These are phyloP conservation scores for Chaetomium tenue DNA, from an alignment of 495 filamentous ascomycete genomes.

Conservation along the genomic window DNA sequence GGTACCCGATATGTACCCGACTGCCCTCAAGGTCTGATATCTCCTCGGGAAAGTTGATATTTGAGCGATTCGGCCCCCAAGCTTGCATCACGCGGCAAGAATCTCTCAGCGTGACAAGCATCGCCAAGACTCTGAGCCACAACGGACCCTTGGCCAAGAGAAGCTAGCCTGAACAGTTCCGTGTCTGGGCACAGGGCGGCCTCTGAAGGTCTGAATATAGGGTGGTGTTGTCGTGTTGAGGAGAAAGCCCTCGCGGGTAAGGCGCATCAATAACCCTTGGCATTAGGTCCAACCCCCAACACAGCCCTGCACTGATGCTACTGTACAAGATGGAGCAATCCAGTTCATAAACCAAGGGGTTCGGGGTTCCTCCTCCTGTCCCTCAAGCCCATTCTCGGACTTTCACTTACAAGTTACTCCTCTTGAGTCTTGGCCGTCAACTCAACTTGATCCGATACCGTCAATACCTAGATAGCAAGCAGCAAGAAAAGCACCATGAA, in stretches of 20 bases:
- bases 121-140: neutral
- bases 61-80: too few species aligned
- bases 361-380: too few species aligned
- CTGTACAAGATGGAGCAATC: too few species aligned
- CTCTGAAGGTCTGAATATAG: neutral
- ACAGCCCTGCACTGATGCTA: neutral
- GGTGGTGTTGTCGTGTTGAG: neutral
- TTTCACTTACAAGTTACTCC: too few species aligned
- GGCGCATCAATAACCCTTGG: neutral
- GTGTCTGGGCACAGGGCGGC: neutral
- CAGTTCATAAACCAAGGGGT: neutral
- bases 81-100: neutral
- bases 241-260: neutral
- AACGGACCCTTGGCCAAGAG: neutral
- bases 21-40: too few species aligned
- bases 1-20: too few species aligned
- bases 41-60: too few species aligned
- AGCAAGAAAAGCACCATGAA: neutral
- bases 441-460: too few species aligned
- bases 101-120: neutral
- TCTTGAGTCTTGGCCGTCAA: too few species aligned
- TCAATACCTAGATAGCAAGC: too few species aligned
- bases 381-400: too few species aligned
- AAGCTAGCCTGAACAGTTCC: neutral
- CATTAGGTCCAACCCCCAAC: neutral